phyloP scores from a whole-genome alignment of 2,329 filamentous ascomycete genomes.

The Pseudocercospora fuligena region DNA sequence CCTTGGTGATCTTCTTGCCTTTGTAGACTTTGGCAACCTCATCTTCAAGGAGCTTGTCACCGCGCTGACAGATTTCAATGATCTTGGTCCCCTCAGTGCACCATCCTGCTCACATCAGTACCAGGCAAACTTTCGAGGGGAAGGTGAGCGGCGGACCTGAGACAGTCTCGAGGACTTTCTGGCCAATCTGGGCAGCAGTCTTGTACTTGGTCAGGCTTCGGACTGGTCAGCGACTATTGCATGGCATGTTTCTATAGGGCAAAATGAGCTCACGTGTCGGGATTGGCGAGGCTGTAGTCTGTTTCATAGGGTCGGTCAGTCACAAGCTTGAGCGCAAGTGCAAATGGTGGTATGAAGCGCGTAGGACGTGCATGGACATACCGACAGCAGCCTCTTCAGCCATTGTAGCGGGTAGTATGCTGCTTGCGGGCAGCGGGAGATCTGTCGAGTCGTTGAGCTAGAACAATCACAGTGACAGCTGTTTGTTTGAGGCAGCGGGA shows the following conservation, averaged over 20 bases:
- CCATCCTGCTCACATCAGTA: constrained; percentile 55
- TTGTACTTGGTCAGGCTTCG: constrained; percentile 99
- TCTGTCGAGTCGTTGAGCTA: background rate
- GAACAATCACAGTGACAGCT: background rate
- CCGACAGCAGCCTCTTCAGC: constrained; percentile 36
- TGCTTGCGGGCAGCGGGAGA: background rate
- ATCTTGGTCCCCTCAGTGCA: constrained; percentile 88
- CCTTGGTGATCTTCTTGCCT: constrained; percentile 95
- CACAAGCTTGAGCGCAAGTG: constrained; percentile 1
- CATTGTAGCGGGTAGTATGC: constrained; percentile 29
- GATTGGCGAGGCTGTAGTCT: constrained; percentile 46
- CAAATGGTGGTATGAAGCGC: background rate
- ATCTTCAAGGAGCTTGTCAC: constrained; percentile 91
- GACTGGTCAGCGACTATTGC: constrained; percentile 86
- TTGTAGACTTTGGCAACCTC: constrained; percentile 96
- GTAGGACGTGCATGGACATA: constrained; percentile 21
- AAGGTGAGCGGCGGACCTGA: constrained; percentile 52
- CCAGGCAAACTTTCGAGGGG: constrained; percentile 1
- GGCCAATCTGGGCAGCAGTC: constrained; percentile 90
- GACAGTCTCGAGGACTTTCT: constrained; percentile 91
- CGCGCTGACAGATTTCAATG: constrained; percentile 90
- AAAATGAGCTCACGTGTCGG: constrained; percentile 41
- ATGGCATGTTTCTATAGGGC: constrained; percentile 1
- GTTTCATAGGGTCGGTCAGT: constrained; percentile 23
- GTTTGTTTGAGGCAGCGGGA: background rate